phyloP scores from a whole-genome alignment of 2,329 filamentous ascomycete species.

The Colletotrichum sp. region DNA sequence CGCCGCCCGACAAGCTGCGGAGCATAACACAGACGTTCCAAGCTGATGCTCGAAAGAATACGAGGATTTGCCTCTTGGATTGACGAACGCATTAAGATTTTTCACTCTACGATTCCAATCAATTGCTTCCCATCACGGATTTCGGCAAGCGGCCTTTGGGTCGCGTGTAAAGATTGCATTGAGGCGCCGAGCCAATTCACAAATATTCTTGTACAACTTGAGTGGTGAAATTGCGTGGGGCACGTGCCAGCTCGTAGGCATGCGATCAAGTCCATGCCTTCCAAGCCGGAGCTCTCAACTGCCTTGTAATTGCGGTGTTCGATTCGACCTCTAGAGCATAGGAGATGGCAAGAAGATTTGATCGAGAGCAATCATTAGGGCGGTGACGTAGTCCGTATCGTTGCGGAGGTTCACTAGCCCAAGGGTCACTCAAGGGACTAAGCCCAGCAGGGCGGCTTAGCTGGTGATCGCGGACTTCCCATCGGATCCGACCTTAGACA shows the following conservation, averaged over 20 bases:
- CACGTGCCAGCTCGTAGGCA: neutral
- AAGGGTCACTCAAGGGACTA: slow-evolving; percentile 53
- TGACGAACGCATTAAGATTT: neutral
- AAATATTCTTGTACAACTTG: neutral
- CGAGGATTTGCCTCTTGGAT: neutral
- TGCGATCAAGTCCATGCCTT: neutral
- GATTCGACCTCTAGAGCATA: neutral
- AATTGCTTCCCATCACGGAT: neutral
- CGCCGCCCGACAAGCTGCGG: neutral
- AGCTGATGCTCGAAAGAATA: neutral
- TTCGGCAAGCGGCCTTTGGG: neutral
- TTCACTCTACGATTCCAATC: neutral
- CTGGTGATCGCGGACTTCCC: neutral
- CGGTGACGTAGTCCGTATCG: slow-evolving; percentile 57
- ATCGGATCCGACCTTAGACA: neutral
- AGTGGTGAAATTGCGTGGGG: neutral
- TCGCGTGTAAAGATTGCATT: accelerated
- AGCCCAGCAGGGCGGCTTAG: slow-evolving; percentile 30
- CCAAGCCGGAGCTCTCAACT: accelerated
- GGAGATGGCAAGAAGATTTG: neutral
- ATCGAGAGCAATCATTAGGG: neutral
- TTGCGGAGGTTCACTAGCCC: slow-evolving; percentile 58
- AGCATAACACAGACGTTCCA: neutral
- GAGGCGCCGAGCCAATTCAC: neutral
- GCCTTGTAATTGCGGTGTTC: neutral